phyloP scores from a whole-genome alignment of 768 basidiomycete species.

The Candolleomyces aberdarensis region DNA sequence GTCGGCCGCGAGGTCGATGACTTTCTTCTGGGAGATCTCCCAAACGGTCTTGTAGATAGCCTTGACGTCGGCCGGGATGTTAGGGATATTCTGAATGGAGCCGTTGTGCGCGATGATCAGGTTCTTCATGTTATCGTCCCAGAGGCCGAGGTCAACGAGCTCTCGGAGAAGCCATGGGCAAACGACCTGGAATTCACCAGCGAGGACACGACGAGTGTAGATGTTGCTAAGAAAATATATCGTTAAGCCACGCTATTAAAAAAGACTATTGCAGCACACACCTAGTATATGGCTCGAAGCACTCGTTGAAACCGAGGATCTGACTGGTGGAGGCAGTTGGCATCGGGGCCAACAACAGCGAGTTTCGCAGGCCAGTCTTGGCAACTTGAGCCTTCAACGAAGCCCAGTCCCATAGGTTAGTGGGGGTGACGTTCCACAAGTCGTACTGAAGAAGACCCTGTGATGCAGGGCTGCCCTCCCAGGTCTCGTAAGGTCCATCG shows the following conservation, averaged over 20 bases:
- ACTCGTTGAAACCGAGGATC: conserved; percentile 97
- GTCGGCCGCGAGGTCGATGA: conserved; percentile 97
- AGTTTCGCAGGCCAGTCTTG: conserved; percentile 81
- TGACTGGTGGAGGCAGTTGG: conserved; percentile 98
- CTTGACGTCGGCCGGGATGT: conserved; percentile 87
- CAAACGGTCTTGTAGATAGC: conserved; percentile 99
- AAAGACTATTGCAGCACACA: conserved; percentile 25
- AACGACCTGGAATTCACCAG: conserved; percentile 99
- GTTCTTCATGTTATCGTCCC: conserved; percentile 99
- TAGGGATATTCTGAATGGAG: conserved; percentile 82
- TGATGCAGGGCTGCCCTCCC: conserved; percentile 86
- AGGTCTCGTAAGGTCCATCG: conserved; percentile 86
- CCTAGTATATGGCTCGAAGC: conserved; percentile 98
- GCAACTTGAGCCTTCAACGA: conserved; percentile 84
- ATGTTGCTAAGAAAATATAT: conserved; percentile 68
- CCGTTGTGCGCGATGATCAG: conserved; percentile 97
- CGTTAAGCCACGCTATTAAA: conserved; percentile 10
- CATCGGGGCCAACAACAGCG: conserved; percentile 93
- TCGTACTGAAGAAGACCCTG: conserved; percentile 91
- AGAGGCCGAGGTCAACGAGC: conserved; percentile 90
- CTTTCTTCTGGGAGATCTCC: conserved; percentile 99
- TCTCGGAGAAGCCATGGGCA: conserved; percentile 99
- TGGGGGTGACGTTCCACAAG: conserved; percentile 90
- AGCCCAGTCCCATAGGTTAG: conserved; percentile 92
- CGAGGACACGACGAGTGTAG: conserved; percentile 98